Percentiles rank a stretch among this genome's conserved stretches.
Evolutionary conservation across 1,139 yeast species (phyloP).

Genomic region (Eremothecium coryli): DNA sequence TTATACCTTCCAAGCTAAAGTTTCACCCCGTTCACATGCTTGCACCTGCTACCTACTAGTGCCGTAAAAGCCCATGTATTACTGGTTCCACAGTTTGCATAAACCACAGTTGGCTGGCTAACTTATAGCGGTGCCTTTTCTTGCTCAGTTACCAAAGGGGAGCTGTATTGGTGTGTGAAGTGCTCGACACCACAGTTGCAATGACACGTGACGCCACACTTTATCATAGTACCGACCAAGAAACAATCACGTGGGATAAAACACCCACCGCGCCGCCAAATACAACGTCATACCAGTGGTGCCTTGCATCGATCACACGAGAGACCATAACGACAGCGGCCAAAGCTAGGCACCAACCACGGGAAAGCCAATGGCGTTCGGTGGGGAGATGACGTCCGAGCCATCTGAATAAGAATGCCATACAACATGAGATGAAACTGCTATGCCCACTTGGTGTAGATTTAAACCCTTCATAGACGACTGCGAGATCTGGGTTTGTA

Average conservation of each 20-base stretch:
- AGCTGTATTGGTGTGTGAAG: too few species aligned
- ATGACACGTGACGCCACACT: too few species aligned
- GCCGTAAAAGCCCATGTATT: too few species aligned
- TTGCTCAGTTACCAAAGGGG: too few species aligned
- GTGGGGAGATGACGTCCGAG: slow-evolving; percentile 14
- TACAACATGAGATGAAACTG: slow-evolving; percentile 22
- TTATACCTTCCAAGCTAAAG: too few species aligned
- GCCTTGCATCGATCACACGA: slow-evolving; percentile 26
- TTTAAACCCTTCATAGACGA: slow-evolving; percentile 25
- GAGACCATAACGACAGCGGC: slow-evolving; percentile 23
- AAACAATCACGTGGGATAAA: slow-evolving; percentile 1
- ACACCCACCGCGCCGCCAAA: slow-evolving; percentile 20
- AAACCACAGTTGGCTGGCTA: too few species aligned
- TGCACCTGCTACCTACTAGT: too few species aligned
- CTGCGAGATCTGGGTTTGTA: slow-evolving; percentile 14
- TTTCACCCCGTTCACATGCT: too few species aligned
- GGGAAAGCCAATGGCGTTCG: slow-evolving; percentile 6
- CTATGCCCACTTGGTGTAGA: slow-evolving; percentile 30
- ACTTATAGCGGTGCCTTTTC: too few species aligned
- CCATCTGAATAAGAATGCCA: slow-evolving; percentile 23
- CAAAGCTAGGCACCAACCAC: slow-evolving; percentile 19
- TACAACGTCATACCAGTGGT: slow-evolving; percentile 28
- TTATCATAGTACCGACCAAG: slow-evolving; percentile 1
- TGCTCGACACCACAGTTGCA: too few species aligned
- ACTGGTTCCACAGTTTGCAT: too few species aligned